Evolutionary conservation across 768 basidiomycete genomes (phyloP), one percentile per base, ranked within the genome.

Genomic region (Phallus indusiatus): DNA sequence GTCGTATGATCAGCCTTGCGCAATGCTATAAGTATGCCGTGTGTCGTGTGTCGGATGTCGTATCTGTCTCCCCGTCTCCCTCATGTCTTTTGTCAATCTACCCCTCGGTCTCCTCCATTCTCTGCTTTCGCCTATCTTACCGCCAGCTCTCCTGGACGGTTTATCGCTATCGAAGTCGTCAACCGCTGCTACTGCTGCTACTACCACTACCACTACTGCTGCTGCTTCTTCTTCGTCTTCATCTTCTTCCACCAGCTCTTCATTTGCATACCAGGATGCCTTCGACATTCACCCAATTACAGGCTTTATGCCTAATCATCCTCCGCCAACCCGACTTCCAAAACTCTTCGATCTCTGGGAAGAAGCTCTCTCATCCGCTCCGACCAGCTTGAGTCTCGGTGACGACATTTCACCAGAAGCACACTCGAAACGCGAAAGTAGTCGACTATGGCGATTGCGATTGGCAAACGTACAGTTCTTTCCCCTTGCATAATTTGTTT

Each of bases 291-390:
- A 79, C 63, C 73, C 79, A 9, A 70, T 78, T 14, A 86, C 89
- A 0, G 95, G 95, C 0, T 98, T 97, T 74, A 81, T 97, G 64
- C 95, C 94, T 0, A 70, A 79, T 2, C 70, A 74, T 37, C 84
- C 83, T 0, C 73, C 74, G 33, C 77, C 89, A 7, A 77, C 80
- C 1, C 77, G 72, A 24, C 75, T 95, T 22, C 74, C 77, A 5
- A 68, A 67, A 9, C 69, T 72, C 33, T 94, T 79, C 66, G 70
- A 69, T 12, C 67, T 81, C 5, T 98, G 91, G 93, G 92, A 94
- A 71, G 63, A 72, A 35, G 85, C 81, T 33, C 77, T 86, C 28
- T 71, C 66, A 14, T 76, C 75, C 20, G 88, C 86, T 22, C 76
- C 71, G 65, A 74, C 71, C 5, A 70, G 76, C 17, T 71, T 91